Evolutionary conservation across 331 rosid genomes (phyloP).

Genomic region (Quercus phellos): DNA sequence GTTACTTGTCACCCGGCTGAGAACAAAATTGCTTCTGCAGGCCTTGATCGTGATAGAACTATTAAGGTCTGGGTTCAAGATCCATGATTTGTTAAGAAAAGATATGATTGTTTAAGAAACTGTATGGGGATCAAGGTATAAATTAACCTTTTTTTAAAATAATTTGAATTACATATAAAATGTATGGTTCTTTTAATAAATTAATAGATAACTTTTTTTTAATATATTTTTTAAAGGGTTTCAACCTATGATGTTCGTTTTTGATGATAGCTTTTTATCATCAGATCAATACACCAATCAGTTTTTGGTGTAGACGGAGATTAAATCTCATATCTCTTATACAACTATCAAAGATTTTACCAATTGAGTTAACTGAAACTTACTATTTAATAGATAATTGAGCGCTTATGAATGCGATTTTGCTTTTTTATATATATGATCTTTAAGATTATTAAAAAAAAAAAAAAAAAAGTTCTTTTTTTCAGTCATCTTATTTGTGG

Average conservation of each 20-base stretch:
- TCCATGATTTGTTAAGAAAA: slow-evolving; percentile 27
- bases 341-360: rapidly evolving
- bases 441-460: too few relatives aligned
- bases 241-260: rapidly evolving
- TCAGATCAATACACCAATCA: rapidly evolving
- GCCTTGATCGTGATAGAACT: slow-evolving; percentile 65
- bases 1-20: slow-evolving; percentile 82
- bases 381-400: too few relatives aligned
- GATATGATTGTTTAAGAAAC: slow-evolving; percentile 17
- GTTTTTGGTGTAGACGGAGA: too few relatives aligned
- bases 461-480: too few relatives aligned
- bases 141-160: neutral
- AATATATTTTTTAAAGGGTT: too few relatives aligned
- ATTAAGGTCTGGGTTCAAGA: slow-evolving; percentile 88
- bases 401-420: too few relatives aligned
- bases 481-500: too few relatives aligned
- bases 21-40: slow-evolving; percentile 89
- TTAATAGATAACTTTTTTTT: neutral
- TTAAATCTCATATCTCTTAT: rapidly evolving
- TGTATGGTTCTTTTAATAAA: neutral
- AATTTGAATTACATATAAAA: neutral
- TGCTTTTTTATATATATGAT: too few relatives aligned
- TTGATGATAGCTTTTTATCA: rapidly evolving
- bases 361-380: rapidly evolving
- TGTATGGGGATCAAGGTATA: slow-evolving; percentile 4